Evolutionary conservation across 1,139 yeast species (phyloP).

Genomic region (Yamadazyma aaseri): DNA sequence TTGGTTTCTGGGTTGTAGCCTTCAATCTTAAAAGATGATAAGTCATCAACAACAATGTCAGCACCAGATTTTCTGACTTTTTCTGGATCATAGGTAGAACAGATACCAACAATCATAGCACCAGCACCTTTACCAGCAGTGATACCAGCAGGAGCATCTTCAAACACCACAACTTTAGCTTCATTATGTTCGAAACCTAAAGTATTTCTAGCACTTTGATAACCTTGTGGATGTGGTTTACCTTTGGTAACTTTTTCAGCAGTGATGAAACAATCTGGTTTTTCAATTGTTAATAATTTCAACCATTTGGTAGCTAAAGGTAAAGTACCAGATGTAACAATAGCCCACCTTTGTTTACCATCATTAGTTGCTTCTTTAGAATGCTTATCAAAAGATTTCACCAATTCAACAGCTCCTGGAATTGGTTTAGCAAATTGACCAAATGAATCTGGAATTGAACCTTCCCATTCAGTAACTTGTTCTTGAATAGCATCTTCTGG

Average conservation of each 20-base stretch:
- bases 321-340: constrained; percentile 80
- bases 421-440: constrained; percentile 72
- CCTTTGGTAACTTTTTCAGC: constrained; percentile 77
- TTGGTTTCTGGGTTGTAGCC: constrained; percentile 45
- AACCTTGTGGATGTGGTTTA: constrained; percentile 85
- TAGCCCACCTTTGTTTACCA: constrained; percentile 65
- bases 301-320: constrained; percentile 82
- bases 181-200: constrained; percentile 47
- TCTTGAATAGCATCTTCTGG: constrained; percentile 70
- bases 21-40: constrained; percentile 48
- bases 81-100: constrained; percentile 73
- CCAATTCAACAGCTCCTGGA: constrained; percentile 68
- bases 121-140: constrained; percentile 84
- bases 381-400: constrained; percentile 49
- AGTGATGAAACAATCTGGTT: constrained; percentile 74
- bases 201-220: constrained; percentile 61
- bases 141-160: constrained; percentile 89
- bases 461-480: constrained; percentile 69
- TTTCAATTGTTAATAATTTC: constrained; percentile 56
- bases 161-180: constrained; percentile 68
- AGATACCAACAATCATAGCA: constrained; percentile 78
- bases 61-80: constrained; percentile 75
- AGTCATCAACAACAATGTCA: constrained; percentile 73
- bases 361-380: constrained; percentile 42
- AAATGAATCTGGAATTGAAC: constrained; percentile 67